These are phyloP conservation scores for Trypanosoma brucei DNA, from an alignment of 208 protist species.

Conservation along the genomic window DNA sequence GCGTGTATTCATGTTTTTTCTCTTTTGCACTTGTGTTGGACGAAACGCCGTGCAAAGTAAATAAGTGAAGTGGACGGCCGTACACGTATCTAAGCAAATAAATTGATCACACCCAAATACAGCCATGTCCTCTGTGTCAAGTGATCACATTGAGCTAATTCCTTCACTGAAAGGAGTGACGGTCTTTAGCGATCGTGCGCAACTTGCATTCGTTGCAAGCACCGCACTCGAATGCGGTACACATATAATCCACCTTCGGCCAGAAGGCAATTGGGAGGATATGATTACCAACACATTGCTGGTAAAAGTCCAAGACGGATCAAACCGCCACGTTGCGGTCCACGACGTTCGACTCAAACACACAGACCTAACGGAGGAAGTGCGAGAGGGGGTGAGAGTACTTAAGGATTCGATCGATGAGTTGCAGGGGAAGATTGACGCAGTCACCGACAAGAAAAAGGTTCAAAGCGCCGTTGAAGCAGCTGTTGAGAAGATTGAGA, in stretches of 20 bases:
- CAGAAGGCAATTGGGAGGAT: constrained; percentile 10
- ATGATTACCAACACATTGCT: constrained; percentile 31
- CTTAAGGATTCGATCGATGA: constrained; percentile 4
- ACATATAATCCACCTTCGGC: constrained; percentile 11
- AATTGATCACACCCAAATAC: neutral
- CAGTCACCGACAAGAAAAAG: constrained; percentile 2
- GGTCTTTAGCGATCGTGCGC: constrained; percentile 24
- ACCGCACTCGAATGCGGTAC: constrained; percentile 10
- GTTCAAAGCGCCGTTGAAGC: constrained; percentile 8
- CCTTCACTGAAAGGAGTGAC: constrained; percentile 21
- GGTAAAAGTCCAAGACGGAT: constrained; percentile 14
- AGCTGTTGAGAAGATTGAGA: constrained; percentile 8
- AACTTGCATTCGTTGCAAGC: constrained; percentile 9
- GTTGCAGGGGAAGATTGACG: neutral
- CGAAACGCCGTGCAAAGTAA: no score
- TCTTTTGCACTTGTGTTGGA: neutral
- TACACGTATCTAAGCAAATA: neutral
- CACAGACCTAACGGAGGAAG: constrained; percentile 7
- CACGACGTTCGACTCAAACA: constrained; percentile 8
- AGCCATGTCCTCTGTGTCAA: neutral
- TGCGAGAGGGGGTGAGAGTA: constrained; percentile 13
- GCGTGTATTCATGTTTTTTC: neutral
- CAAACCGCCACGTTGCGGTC: constrained; percentile 1
- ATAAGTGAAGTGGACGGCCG: no score
- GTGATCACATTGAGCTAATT: constrained; percentile 1